Percentiles rank a stretch among this genome's conserved stretches.
Evolutionary conservation across 345 rosid genomes (phyloP).

Genomic region (Tarenaya hassleriana): DNA sequence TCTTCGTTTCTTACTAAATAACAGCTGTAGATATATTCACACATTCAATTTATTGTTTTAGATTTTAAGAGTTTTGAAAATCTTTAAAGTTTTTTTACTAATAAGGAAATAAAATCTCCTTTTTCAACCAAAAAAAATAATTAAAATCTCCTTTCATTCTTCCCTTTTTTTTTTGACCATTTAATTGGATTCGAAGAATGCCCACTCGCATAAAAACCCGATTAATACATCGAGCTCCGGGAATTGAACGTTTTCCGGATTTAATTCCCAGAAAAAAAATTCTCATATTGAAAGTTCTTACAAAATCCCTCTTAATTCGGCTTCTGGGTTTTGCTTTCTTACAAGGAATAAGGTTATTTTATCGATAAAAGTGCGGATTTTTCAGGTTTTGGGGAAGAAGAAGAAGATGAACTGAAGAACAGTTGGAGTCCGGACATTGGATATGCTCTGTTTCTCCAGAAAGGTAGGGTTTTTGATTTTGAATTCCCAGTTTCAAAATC

Average conservation of each 20-base stretch:
- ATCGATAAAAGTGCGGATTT: too few species aligned
- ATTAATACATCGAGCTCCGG: too few species aligned
- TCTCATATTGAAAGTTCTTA: not conserved
- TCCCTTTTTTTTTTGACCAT: not conserved
- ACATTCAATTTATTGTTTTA: not conserved
- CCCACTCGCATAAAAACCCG: too few species aligned
- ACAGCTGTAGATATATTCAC: constrained; percentile 21
- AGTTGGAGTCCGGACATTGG: too few species aligned
- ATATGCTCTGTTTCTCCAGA: too few species aligned
- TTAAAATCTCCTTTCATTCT: not conserved
- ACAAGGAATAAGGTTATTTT: too few species aligned
- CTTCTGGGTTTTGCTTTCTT: not conserved
- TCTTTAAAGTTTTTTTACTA: not conserved
- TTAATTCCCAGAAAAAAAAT: constrained; percentile 12
- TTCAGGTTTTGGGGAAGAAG: too few species aligned
- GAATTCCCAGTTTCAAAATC: too few species aligned
- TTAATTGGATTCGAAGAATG: too few species aligned
- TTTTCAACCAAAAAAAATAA: not conserved
- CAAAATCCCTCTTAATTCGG: not conserved
- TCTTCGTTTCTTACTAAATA: not conserved
- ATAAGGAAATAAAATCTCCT: constrained; percentile 21
- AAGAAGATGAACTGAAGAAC: too few species aligned
- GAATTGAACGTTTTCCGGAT: too few species aligned
- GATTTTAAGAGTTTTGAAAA: not conserved
- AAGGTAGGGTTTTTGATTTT: too few species aligned